Percentiles rank a stretch among this genome's conserved stretches.
Conservation (phyloP, 2,329 filamentous ascomycete genomes). For the Colletotrichum trifolii region DNA sequence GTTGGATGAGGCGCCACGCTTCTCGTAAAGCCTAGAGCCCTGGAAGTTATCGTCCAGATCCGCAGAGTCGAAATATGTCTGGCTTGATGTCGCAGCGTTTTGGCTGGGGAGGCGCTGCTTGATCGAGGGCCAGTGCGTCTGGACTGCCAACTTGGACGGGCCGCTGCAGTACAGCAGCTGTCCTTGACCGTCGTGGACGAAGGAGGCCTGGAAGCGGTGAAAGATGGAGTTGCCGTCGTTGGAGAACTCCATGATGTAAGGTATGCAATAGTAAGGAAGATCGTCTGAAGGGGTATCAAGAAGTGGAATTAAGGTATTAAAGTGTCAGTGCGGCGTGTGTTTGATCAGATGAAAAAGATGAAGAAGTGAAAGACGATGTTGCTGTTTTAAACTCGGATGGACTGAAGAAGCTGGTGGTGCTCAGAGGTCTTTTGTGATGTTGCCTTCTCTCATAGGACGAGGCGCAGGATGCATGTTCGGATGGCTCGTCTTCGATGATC, state of each 20-base stretch:
- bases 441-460: too few relatives aligned
- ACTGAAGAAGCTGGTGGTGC: neutral
- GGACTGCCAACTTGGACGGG: constrained; percentile 20
- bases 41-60: constrained; percentile 14
- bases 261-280: neutral
- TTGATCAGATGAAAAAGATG: too few relatives aligned
- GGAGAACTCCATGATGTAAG: constrained; percentile 31
- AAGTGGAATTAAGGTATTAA: constrained; percentile 19
- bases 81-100: neutral
- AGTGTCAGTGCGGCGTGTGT: neutral
- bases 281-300: neutral
- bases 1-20: constrained; percentile 4
- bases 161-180: constrained; percentile 25
- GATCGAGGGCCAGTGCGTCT: constrained; percentile 21
- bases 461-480: too few relatives aligned
- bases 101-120: constrained; percentile 19
- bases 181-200: constrained; percentile 31
- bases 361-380: too few relatives aligned
- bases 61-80: constrained; percentile 9
- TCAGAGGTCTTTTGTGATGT: neutral
- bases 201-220: constrained; percentile 34
- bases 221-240: constrained; percentile 34
- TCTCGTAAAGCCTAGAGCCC: constrained; percentile 26
- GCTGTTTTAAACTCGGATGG: neutral
- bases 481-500: too few relatives aligned